Conservation (phyloP, 345 rosid genomes). For the Eucalyptus sp. region DNA sequence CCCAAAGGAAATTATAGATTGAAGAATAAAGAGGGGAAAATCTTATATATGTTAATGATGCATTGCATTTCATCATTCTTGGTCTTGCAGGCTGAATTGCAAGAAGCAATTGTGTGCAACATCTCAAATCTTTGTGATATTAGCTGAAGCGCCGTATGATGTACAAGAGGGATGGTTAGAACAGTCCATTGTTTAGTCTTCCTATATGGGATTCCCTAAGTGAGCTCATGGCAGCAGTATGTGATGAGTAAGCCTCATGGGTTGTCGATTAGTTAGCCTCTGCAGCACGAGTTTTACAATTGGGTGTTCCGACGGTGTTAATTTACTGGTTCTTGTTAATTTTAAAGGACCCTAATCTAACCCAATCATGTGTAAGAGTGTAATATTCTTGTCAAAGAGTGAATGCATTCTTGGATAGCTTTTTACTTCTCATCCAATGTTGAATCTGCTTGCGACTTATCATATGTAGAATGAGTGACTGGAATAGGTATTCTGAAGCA, state of each 20-base stretch:
- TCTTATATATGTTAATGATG: neutral
- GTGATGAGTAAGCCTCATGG: neutral
- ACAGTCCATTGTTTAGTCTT: slow-evolving; percentile 5
- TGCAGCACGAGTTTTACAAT: neutral
- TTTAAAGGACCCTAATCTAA: neutral
- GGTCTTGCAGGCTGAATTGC: neutral
- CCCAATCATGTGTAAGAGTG: neutral
- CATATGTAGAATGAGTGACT: neutral
- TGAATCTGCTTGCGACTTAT: neutral
- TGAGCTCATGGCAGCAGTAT: slow-evolving; percentile 12
- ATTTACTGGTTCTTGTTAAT: neutral
- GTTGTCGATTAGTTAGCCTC: neutral
- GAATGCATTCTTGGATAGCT: neutral
- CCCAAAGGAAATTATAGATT: neutral
- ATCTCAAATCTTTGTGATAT: slow-evolving; percentile 10
- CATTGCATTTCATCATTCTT: neutral
- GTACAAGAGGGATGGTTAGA: neutral
- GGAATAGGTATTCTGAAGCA: neutral
- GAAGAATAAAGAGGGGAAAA: neutral
- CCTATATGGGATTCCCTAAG: slow-evolving; percentile 19
- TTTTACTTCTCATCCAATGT: neutral
- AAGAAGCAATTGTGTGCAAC: slow-evolving; percentile 1
- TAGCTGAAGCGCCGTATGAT: slow-evolving; percentile 14
- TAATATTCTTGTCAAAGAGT: neutral
- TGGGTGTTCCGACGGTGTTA: neutral